These are phyloP conservation scores for Byssothecium circinans DNA, from an alignment of 2,329 filamentous ascomycete genomes.

Conservation along the genomic window DNA sequence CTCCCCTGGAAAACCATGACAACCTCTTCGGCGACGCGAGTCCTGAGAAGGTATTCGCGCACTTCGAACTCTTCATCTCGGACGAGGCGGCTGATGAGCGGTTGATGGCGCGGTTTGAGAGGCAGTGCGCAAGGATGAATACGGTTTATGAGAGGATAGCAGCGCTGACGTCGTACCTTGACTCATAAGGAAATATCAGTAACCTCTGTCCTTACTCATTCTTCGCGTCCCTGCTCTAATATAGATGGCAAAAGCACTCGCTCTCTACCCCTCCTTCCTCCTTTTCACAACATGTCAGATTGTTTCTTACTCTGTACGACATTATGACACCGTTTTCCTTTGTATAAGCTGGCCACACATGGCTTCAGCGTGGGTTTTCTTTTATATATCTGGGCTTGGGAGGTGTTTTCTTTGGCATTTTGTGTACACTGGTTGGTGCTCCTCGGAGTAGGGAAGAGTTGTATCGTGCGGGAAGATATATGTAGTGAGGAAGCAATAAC, in stretches of 20 bases:
- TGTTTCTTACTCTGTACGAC: constrained; percentile 26
- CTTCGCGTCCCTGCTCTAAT: background rate
- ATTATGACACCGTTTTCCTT: constrained; percentile 40
- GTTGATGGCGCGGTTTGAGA: constrained; percentile 38
- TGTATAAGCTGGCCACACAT: constrained; percentile 25
- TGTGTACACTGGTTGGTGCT: no score
- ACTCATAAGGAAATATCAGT: no score
- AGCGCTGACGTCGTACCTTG: constrained; percentile 40
- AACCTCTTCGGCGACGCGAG: constrained; percentile 55
- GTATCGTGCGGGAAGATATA: no score
- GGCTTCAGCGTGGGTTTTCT: constrained; percentile 22
- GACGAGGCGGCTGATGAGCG: constrained; percentile 48
- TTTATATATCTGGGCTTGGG: background rate
- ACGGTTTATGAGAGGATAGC: constrained; percentile 37
- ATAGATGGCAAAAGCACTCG: no score
- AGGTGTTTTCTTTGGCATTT: no score
- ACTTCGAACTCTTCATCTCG: constrained; percentile 66
- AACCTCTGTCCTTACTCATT: background rate
- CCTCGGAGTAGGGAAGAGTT: no score
- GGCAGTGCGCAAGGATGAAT: constrained; percentile 39
- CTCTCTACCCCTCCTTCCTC: no score
- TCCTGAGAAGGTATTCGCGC: constrained; percentile 64
- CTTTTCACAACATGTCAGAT: no score
- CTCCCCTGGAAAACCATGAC: constrained; percentile 32
- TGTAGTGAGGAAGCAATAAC: no score